Conservation (phyloP, 495 filamentous ascomycete genomes). For the Penicillium simplicissimum region DNA sequence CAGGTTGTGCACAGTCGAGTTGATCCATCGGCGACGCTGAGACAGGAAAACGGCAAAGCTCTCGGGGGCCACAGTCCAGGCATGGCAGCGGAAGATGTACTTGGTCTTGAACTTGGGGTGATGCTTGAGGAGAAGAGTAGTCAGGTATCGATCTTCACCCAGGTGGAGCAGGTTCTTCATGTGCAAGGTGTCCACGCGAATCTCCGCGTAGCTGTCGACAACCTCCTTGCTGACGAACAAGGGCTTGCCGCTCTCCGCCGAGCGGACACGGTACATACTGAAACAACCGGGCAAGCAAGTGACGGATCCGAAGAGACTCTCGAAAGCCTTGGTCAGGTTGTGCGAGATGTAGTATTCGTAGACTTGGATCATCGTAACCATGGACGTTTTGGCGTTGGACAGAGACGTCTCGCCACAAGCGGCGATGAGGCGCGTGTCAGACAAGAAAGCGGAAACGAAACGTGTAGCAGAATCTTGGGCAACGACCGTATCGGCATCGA, state of each 20-base stretch:
- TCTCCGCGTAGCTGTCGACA: constrained; percentile 80
- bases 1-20: constrained; percentile 97
- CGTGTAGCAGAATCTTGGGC: constrained; percentile 88
- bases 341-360: constrained; percentile 99
- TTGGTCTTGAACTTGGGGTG: constrained; percentile 97
- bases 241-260: constrained; percentile 90
- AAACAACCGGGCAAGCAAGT: constrained; percentile 98
- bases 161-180: constrained; percentile 98
- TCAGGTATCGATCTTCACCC: constrained; percentile 90
- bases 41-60: constrained; percentile 93
- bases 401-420: constrained; percentile 94
- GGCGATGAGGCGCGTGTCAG: constrained; percentile 88
- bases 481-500: constrained; percentile 96
- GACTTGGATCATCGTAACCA: constrained; percentile 98
- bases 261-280: constrained; percentile 95
- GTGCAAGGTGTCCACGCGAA: constrained; percentile 95
- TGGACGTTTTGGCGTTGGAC: constrained; percentile 88
- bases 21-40: constrained; percentile 98
- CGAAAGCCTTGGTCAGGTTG: constrained; percentile 97
- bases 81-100: constrained; percentile 88
- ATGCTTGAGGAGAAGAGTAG: constrained; percentile 89
- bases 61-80: constrained; percentile 95
- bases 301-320: constrained; percentile 94
- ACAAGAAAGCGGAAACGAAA: constrained; percentile 86
- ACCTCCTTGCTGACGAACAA: constrained; percentile 93